These are phyloP conservation scores for Coemansia sp. DNA, from an alignment of 192 early-diverging fungal species.

Conservation along the genomic window DNA sequence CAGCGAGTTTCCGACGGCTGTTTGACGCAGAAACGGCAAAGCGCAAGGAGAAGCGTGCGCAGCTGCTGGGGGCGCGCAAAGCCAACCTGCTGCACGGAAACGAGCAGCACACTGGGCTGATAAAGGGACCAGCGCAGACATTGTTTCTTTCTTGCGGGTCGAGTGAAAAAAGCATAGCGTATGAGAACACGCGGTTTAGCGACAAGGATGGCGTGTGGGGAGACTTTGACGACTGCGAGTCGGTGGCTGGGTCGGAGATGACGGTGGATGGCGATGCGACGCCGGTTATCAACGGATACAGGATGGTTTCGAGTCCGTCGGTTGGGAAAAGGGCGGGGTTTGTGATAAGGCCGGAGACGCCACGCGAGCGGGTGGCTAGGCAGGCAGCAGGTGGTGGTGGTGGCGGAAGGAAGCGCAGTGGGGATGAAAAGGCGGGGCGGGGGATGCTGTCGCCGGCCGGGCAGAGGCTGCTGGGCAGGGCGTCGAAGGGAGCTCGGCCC, in stretches of 20 bases:
- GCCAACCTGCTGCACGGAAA: too few species aligned
- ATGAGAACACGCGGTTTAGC: conserved; percentile 29
- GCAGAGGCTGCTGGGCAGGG: conserved; percentile 15
- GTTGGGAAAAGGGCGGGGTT: conserved; percentile 9
- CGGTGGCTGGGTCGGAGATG: not conserved
- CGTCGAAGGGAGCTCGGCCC: not conserved
- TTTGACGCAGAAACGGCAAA: conserved; percentile 7
- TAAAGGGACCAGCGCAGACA: conserved; percentile 8
- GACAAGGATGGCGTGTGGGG: not conserved
- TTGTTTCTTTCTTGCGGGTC: not conserved
- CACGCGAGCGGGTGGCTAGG: conserved; percentile 21
- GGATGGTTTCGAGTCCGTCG: conserved; percentile 17
- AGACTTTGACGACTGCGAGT: conserved; percentile 10
- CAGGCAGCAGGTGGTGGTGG: conserved; percentile 7
- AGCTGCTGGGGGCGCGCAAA: too few species aligned
- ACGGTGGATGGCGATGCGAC: conserved; percentile 15
- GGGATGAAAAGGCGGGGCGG: not conserved
- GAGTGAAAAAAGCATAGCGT: conserved; percentile 18
- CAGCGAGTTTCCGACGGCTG: conserved; percentile 28
- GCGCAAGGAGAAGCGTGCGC: not conserved
- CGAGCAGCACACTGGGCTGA: conserved; percentile 21
- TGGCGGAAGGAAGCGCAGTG: not conserved
- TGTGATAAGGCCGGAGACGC: conserved; percentile 14
- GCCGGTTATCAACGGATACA: conserved; percentile 36
- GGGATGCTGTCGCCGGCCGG: conserved; percentile 40